A percentile compares a stretch with the other conserved stretches of the same genome.
phyloP scores from a whole-genome alignment of 2,329 filamentous ascomycete genomes.

The Aureobasidium namibiae region DNA sequence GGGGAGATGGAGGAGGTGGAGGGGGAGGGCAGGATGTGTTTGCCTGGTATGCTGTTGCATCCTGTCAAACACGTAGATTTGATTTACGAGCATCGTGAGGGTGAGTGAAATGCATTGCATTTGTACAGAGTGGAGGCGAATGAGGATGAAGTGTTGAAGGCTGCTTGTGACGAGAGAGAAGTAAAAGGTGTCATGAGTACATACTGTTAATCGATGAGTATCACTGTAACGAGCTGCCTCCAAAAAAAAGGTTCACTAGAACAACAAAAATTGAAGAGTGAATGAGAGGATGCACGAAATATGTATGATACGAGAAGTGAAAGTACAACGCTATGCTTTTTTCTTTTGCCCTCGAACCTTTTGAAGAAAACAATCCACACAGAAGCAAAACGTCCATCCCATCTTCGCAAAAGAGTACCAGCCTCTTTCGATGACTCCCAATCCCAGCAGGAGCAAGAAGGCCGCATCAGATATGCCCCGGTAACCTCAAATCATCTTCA shows the following conservation, averaged over 20 bases:
- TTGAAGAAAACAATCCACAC: neutral
- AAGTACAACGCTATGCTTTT: neutral
- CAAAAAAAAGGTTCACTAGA: neutral
- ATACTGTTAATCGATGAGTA: neutral
- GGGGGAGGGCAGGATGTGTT: conserved; percentile 42
- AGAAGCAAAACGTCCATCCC: no score
- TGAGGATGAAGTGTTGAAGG: no score
- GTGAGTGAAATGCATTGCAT: conserved; percentile 13
- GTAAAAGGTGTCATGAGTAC: neutral
- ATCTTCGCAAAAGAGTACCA: neutral
- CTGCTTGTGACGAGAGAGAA: no score
- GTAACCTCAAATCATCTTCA: conserved; percentile 13
- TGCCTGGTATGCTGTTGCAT: conserved; percentile 41
- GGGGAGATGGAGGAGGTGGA: conserved; percentile 36
- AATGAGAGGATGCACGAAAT: neutral
- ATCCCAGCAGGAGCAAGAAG: no score
- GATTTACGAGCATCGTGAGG: conserved; percentile 32
- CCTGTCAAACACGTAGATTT: conserved; percentile 44
- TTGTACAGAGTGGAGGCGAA: no score
- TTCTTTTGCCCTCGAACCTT: neutral
- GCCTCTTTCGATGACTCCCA: neutral
- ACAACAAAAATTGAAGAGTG: no score
- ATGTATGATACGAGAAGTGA: no score
- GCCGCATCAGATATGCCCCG: conserved; percentile 9
- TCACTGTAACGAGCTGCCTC: no score